Base-by-base conservation (phyloP, 495 filamentous ascomycete species). In the Penicillium fimorum region DNA sequence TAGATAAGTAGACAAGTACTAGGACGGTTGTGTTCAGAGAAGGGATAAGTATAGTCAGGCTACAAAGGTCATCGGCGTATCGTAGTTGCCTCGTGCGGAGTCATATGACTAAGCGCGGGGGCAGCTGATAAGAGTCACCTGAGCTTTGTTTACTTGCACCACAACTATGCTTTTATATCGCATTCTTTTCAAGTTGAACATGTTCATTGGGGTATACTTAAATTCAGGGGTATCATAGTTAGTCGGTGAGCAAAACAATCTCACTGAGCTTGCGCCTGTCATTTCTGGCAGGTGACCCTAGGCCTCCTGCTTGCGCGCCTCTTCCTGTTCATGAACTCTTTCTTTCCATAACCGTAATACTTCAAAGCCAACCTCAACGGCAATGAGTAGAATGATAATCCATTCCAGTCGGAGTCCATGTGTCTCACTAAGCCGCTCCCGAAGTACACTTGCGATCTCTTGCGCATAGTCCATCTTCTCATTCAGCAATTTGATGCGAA, bases 401-500 rank as follows among this genome's bases (percentile, higher is more conserved):
- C 91, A 96, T 74, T 97, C 94, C n/a, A 98, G 73, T 40, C 89
- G 76, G 13, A 92, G 83, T 10, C 89, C 86, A 70, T 97, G 90
- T 58, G 85, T 88, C 76, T 97, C 93, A 68, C 92, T 96, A 57
- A 95, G 77, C 64, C 89, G 86, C 68, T 96, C 89, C 54, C 95
- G 80, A 15, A 97, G 76, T 12, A 97, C 92, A 58, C 80, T 89
- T 11, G 94, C 93, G 64, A 97, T 97, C 67, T 97, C 94, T 63
- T 91, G 89, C 1, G 92, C 94, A 75, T 97, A 97, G 65, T 96
- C 93, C 84, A 98, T 92, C 76, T 93, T 95, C 76, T 92, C 90
- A 71, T 98, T 98, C 61, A 97, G 72, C 22, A 88, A 84, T 63
- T 89, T 90, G 76, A 98, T 97, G 37, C 94, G 82, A 35, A 92